A percentile compares a stretch with the other conserved stretches of the same genome.
phyloP scores from a whole-genome alignment of 1,284 basidiomycete genomes.

The Austroboletus sp. region DNA sequence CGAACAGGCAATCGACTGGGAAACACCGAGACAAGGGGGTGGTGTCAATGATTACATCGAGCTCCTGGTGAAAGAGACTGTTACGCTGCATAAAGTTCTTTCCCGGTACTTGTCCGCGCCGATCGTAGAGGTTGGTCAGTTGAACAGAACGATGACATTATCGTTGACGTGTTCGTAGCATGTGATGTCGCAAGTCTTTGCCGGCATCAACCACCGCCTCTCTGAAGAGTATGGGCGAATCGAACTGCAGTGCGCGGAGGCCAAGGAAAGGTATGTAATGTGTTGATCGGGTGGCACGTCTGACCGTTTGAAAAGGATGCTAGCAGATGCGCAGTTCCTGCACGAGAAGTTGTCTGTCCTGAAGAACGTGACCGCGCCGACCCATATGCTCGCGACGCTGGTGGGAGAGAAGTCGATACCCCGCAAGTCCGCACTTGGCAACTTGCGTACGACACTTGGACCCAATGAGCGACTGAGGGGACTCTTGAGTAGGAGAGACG shows the following conservation, averaged over 20 bases:
- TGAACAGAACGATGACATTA: not conserved
- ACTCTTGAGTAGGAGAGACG: constrained; percentile 28
- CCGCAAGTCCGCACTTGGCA: constrained; percentile 28
- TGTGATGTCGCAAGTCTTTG: constrained; percentile 89
- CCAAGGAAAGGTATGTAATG: constrained; percentile 67
- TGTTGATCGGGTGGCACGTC: constrained; percentile 2
- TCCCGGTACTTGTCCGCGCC: constrained; percentile 78
- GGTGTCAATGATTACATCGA: constrained; percentile 82
- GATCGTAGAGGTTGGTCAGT: constrained; percentile 64
- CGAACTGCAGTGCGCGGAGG: constrained; percentile 72
- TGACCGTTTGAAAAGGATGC: constrained; percentile 45
- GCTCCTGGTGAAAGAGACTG: constrained; percentile 89
- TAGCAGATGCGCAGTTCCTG: constrained; percentile 72
- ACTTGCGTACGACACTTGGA: constrained; percentile 18
- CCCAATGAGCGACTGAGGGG: constrained; percentile 33
- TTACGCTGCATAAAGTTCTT: constrained; percentile 92
- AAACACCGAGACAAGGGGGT: constrained; percentile 46
- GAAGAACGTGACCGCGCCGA: constrained; percentile 60
- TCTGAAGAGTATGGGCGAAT: constrained; percentile 78
- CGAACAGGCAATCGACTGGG: constrained; percentile 72
- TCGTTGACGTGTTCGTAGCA: constrained; percentile 40
- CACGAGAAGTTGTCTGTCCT: constrained; percentile 67
- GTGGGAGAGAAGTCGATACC: constrained; percentile 65
- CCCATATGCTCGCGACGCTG: constrained; percentile 74
- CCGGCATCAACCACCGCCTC: constrained; percentile 82